A percentile compares a stretch with the other conserved stretches of the same genome.
These are phyloP conservation scores for Lachancea lanzarotensis DNA, from an alignment of 805 yeast species.

Conservation along the genomic window DNA sequence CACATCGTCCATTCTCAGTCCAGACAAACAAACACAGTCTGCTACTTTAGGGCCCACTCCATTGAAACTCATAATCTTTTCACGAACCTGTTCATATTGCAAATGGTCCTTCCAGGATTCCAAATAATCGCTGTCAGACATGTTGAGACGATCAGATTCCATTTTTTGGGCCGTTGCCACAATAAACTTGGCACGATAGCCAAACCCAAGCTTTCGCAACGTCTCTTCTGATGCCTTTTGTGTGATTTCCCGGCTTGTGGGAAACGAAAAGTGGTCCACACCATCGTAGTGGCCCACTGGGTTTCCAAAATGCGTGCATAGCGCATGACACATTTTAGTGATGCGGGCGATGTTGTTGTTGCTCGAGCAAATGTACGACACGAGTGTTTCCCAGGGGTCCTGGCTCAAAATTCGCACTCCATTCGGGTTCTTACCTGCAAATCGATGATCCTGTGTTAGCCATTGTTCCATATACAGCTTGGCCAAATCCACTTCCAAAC, in stretches of 20 bases:
- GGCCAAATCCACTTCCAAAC: slow-evolving; percentile 49
- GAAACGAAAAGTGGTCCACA: slow-evolving; percentile 62
- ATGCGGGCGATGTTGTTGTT: slow-evolving; percentile 93
- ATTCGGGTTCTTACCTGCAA: slow-evolving; percentile 34
- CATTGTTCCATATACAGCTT: slow-evolving; percentile 51
- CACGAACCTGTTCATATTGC: slow-evolving; percentile 34
- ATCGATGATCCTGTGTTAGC: slow-evolving; percentile 48
- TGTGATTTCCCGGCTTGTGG: slow-evolving; percentile 50
- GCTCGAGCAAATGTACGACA: slow-evolving; percentile 91
- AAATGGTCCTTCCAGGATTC: slow-evolving; percentile 36
- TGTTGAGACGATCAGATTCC: slow-evolving; percentile 26
- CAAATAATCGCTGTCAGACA: slow-evolving; percentile 32
- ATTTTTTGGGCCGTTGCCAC: slow-evolving; percentile 64
- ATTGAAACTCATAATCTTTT: slow-evolving; percentile 48
- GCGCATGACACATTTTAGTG: slow-evolving; percentile 80
- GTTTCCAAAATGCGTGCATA: slow-evolving; percentile 67
- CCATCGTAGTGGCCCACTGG: slow-evolving; percentile 49
- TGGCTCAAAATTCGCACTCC: slow-evolving; percentile 86
- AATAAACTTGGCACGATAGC: slow-evolving; percentile 88
- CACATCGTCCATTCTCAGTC: slow-evolving; percentile 52
- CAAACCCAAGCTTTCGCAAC: slow-evolving; percentile 54
- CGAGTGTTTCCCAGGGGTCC: slow-evolving; percentile 94
- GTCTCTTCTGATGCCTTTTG: slow-evolving; percentile 37
- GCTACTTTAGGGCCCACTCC: slow-evolving; percentile 99
- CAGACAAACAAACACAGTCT: slow-evolving; percentile 83